Conservation (phyloP, 768 basidiomycete species). For the Podaxis sp. region DNA sequence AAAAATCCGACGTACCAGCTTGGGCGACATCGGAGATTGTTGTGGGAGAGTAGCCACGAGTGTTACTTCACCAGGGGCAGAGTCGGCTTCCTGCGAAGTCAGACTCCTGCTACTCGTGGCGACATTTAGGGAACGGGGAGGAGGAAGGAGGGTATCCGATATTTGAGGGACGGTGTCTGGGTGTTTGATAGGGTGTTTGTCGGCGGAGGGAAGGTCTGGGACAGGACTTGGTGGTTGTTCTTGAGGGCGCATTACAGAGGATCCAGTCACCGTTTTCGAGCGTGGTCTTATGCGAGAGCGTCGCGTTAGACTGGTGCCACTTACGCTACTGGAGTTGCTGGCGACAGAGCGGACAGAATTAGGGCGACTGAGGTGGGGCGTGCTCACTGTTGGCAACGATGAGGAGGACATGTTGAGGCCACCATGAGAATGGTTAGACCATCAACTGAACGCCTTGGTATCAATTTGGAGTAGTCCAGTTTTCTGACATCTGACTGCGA, state of each 20-base stretch:
- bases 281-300: conserved; percentile 51
- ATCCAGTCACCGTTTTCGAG: conserved; percentile 44
- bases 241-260: conserved; percentile 20
- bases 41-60: conserved; percentile 24
- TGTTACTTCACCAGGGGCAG: conserved; percentile 24
- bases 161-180: conserved; percentile 20
- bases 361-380: conserved; percentile 23
- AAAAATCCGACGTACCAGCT: conserved; percentile 29
- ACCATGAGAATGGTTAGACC: conserved; percentile 11
- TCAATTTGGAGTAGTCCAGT: conserved; percentile 9
- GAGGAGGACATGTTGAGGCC: conserved; percentile 19
- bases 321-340: conserved; percentile 46
- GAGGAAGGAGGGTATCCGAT: conserved; percentile 11
- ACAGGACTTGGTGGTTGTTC: conserved; percentile 20
- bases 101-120: conserved; percentile 22
- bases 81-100: conserved; percentile 18
- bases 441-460: conserved; percentile 10
- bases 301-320: conserved; percentile 46
- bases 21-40: conserved; percentile 22
- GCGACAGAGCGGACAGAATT: conserved; percentile 43
- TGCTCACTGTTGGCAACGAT: conserved; percentile 23
- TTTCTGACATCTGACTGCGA: conserved; percentile 1
- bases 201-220: conserved; percentile 32
- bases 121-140: conserved; percentile 22
- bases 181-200: conserved; percentile 13